A percentile compares a stretch with the other conserved stretches of the same genome.
Conservation (phyloP, 208 protist genomes). For the Herpetomonas samuelpessoai region DNA sequence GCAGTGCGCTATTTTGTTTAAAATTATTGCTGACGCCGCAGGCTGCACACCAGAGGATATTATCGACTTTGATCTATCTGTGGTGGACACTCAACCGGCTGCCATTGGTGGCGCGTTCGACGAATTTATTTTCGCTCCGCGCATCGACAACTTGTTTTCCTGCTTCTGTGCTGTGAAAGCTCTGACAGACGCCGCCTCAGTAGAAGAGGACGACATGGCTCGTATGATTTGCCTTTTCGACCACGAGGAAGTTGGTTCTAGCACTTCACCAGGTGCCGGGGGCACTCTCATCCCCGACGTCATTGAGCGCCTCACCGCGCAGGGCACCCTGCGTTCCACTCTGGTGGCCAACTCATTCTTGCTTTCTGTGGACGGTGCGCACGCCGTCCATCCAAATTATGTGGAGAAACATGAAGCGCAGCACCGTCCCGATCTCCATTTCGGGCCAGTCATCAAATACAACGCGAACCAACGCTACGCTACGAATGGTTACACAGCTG, state of each 20-base stretch:
- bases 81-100: constrained; percentile 93
- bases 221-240: constrained; percentile 89
- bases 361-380: constrained; percentile 96
- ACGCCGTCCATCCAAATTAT: constrained; percentile 97
- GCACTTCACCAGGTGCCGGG: constrained; percentile 73
- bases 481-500: constrained; percentile 87
- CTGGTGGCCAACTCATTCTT: constrained; percentile 91
- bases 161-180: constrained; percentile 93
- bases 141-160: constrained; percentile 95
- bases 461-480: constrained; percentile 97
- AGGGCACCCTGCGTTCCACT: constrained; percentile 31
- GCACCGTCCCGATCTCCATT: constrained; percentile 89
- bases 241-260: constrained; percentile 90
- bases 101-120: constrained; percentile 89
- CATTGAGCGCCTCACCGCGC: constrained; percentile 51
- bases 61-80: constrained; percentile 94
- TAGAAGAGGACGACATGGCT: constrained; percentile 76
- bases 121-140: constrained; percentile 96
- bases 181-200: constrained; percentile 32
- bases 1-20: constrained; percentile 80
- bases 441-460: constrained; percentile 96
- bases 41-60: constrained; percentile 79
- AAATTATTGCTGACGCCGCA: constrained; percentile 59
- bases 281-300: constrained; percentile 71
- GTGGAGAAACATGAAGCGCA: constrained; percentile 91